A percentile compares a stretch with the other conserved stretches of the same genome.
These are phyloP conservation scores for Ramalina peruviana DNA, from an alignment of 495 filamentous ascomycete genomes.

Conservation along the genomic window DNA sequence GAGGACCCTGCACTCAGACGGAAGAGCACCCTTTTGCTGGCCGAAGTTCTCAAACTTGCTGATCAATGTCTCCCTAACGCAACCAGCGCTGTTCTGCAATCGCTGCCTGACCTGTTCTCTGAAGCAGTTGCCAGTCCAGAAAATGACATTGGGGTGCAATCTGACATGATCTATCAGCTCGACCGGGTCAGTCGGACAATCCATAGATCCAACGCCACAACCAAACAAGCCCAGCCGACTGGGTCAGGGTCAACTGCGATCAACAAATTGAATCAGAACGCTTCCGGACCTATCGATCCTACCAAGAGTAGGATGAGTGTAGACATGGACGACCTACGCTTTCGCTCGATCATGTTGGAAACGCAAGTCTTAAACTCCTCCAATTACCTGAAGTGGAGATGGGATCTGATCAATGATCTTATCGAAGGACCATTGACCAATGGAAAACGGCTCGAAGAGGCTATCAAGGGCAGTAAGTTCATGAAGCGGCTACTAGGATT, in stretches of 20 bases:
- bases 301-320: conserved; percentile 57
- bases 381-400: conserved; percentile 91
- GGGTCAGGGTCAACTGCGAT: background rate
- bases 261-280: conserved; percentile 5
- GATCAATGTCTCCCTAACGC: conserved; percentile 67
- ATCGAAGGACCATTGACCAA: conserved; percentile 92
- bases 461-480: conserved; percentile 88
- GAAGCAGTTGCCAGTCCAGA: conserved; percentile 56
- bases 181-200: conserved; percentile 92
- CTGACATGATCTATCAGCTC: conserved; percentile 86
- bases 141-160: conserved; percentile 64
- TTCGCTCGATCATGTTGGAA: conserved; percentile 74
- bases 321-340: conserved; percentile 75
- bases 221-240: conserved; percentile 26
- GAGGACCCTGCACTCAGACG: conserved; percentile 63
- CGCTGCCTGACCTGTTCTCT: conserved; percentile 68
- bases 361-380: conserved; percentile 72
- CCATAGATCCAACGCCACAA: conserved; percentile 51
- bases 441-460: conserved; percentile 82
- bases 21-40: conserved; percentile 80
- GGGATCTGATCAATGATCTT: conserved; percentile 78
- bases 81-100: conserved; percentile 68
- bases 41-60: conserved; percentile 79
- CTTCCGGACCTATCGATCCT: conserved; percentile 37
- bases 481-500: conserved; percentile 89